Base-by-base conservation (phyloP, 1,284 basidiomycete genomes). In the Pisolithus thermaeus region DNA sequence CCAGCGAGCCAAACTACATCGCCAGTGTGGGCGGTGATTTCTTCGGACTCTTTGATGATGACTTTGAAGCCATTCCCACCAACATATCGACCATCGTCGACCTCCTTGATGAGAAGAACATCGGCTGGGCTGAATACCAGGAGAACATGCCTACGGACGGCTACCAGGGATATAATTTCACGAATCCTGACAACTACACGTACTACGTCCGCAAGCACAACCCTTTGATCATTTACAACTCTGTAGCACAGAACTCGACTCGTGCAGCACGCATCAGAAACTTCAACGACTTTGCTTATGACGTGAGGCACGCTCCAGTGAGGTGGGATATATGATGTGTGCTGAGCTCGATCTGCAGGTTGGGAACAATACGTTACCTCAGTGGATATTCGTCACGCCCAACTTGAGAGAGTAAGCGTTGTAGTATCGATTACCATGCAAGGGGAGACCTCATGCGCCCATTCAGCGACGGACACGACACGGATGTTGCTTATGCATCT, bases 341-440 rank as follows among this genome's bases (percentile, higher is more conserved):
- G 18, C 37, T 54, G 37, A 28, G 41, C 39, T 8, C 36, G 12
- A 39, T 9, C 16, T 35, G 32, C 16, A 65, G 66, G 25, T 68
- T 35, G 56, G 47, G 14, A 75, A 76, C 25, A 64, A 75, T 45
- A 70, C 70, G 3, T 62, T 87, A 25, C 77, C 83, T 8, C 81
- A 84, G 58, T 84, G 80, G 79, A 63, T 69, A 25, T 85, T 80
- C 60, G 67, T 87, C 50, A 85, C 84, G 0, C 84, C 84, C n/a
- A 85, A 84, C 65, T 61, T 82, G 47, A 61, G 58, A 49, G 47
- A 66, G 66, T 63, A 23, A 11, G 65, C 56, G 9, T 20, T 22
- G 27, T 18, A 12, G 28, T 30, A 30, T 30, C 28, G 22, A 46
- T 38, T 16, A 14, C 11, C 20, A 12, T 14, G 11, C n/a, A 47